Evolutionary conservation across 2,329 filamentous ascomycete genomes (phyloP).

Genomic region (Colletotrichum lupini): DNA sequence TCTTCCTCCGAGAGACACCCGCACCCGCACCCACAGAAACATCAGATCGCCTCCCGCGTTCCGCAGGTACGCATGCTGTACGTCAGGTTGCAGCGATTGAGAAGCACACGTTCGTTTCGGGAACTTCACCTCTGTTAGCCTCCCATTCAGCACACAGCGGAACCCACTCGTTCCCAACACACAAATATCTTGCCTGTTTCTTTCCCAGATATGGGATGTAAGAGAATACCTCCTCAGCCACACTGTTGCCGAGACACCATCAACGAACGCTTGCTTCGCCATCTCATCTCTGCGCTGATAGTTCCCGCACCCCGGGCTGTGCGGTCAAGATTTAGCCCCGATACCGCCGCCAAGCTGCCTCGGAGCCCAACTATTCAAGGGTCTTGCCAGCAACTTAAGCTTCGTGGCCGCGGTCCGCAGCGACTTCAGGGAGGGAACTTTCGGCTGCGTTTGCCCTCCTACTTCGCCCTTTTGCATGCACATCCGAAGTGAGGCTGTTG

Average conservation of each 20-base stretch:
- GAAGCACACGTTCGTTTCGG: background rate
- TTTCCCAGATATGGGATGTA: background rate
- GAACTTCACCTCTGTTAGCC: background rate
- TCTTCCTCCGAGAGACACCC: background rate
- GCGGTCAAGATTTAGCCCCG: background rate
- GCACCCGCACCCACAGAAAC: background rate
- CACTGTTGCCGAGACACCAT: constrained; percentile 13
- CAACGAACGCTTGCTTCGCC: constrained; percentile 8
- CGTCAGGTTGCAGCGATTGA: constrained; percentile 8
- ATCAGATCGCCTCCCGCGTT: constrained; percentile 2
- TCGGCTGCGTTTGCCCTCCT: constrained; percentile 14
- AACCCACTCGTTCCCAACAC: background rate
- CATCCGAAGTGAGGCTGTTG: constrained; percentile 25
- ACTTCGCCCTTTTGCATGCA: background rate
- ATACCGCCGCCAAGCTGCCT: background rate
- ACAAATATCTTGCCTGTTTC: constrained; percentile 12
- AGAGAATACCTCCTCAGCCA: background rate
- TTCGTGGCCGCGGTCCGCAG: constrained; percentile 10
- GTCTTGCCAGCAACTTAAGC: constrained; percentile 29
- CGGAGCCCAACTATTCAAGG: background rate
- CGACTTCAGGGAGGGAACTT: background rate
- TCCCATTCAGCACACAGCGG: background rate
- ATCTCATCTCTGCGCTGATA: background rate
- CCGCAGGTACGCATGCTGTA: background rate
- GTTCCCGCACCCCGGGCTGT: background rate